Evolutionary conservation across 805 yeast species (phyloP).

Genomic region (Wickerhamiella vanderwaltii): DNA sequence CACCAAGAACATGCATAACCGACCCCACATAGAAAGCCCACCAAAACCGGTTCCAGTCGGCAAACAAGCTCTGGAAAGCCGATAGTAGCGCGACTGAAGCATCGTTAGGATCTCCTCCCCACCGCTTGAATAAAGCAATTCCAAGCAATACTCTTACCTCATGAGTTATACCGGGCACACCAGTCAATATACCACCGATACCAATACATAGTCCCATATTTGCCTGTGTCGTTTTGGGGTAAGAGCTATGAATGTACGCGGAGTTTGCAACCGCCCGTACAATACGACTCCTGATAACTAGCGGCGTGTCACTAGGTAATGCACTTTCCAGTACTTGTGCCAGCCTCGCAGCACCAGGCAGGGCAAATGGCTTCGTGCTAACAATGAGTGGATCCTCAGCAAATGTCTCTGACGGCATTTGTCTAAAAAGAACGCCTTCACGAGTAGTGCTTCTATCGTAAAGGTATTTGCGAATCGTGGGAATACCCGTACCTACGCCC

Average conservation of each 20-base stretch:
- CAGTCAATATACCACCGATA: conserved; percentile 61
- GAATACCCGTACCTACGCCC: conserved; percentile 33
- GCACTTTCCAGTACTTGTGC: conserved; percentile 42
- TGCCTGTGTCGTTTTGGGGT: conserved; percentile 65
- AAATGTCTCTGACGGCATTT: conserved; percentile 44
- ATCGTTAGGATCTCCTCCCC: conserved; percentile 51
- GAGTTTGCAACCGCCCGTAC: conserved; percentile 62
- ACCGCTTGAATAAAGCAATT: conserved; percentile 60
- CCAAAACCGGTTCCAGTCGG: conserved; percentile 36
- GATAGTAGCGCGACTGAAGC: conserved; percentile 16
- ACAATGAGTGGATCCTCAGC: conserved; percentile 57
- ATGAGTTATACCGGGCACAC: conserved; percentile 65
- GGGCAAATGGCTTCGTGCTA: conserved; percentile 63
- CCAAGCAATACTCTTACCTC: conserved; percentile 60
- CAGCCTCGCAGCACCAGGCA: conserved; percentile 47
- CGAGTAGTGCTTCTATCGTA: conserved; percentile 70
- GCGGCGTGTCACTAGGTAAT: conserved; percentile 49
- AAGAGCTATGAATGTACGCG: conserved; percentile 65
- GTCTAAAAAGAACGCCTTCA: conserved; percentile 59
- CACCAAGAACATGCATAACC: conserved; percentile 65
- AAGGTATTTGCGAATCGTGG: conserved; percentile 47
- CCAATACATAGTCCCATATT: conserved; percentile 63
- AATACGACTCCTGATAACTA: conserved; percentile 44
- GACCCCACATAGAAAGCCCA: conserved; percentile 67
- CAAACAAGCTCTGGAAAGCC: conserved; percentile 12